Percentiles rank a stretch among this genome's conserved stretches.
Conservation (phyloP, 2,329 filamentous ascomycete species). For the Cercospora beticola region DNA sequence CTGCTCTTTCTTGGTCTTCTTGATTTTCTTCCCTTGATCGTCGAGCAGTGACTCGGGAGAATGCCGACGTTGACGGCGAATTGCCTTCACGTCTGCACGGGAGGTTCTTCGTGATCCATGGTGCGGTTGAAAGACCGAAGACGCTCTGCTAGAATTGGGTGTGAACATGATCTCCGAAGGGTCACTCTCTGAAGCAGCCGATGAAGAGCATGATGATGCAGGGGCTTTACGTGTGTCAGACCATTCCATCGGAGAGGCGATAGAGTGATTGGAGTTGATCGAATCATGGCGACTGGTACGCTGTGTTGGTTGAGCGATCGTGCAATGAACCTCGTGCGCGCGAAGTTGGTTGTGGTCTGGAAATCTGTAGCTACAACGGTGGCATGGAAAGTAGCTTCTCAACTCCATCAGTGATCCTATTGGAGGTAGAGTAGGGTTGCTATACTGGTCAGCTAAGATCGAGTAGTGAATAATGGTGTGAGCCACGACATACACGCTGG, state of each 20-base stretch:
- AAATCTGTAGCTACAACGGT: background rate
- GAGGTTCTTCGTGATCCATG: conserved; percentile 1
- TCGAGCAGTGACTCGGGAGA: background rate
- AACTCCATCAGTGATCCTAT: conserved; percentile 2
- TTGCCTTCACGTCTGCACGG: background rate
- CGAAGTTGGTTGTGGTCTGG: background rate
- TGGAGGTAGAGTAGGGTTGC: background rate
- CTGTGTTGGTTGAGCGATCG: background rate
- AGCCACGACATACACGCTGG: conserved; percentile 1
- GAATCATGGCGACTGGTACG: conserved; percentile 1
- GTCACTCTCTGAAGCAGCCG: conserved; percentile 15
- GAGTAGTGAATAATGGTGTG: background rate
- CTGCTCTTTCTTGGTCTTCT: conserved; percentile 28
- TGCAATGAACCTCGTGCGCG: background rate
- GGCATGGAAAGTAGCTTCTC: background rate
- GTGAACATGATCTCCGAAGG: conserved; percentile 16
- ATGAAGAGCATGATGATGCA: conserved; percentile 13
- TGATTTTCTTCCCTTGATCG: conserved; percentile 11
- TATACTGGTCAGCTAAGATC: background rate
- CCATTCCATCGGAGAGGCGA: background rate
- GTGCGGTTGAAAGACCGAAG: conserved; percentile 4
- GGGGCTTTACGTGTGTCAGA: background rate
- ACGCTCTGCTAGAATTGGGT: conserved; percentile 17
- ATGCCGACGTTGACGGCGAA: background rate
- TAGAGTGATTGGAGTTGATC: conserved; percentile 6